phyloP scores from a whole-genome alignment of 116 monocot species.

The Papilionanthe hybrid region DNA sequence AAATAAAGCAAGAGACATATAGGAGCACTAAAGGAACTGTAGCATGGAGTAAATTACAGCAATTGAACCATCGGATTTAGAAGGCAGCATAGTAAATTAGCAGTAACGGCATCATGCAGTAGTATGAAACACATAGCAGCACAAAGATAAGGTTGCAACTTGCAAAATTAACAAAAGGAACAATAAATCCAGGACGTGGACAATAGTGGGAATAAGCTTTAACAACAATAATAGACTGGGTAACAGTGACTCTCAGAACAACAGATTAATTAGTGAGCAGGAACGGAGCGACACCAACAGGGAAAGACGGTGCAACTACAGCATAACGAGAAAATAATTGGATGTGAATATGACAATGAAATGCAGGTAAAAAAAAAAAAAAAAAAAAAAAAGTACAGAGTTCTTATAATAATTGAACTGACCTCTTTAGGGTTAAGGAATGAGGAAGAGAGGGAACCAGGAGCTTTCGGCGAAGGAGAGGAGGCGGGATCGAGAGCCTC shows the following conservation, averaged over 20 bases:
- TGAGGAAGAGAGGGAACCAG: too few relatives aligned
- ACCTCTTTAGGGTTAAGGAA: too few relatives aligned
- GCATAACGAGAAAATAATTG: background rate
- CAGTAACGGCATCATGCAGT: background rate
- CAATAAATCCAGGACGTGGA: background rate
- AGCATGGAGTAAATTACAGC: background rate
- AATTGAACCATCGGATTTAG: background rate
- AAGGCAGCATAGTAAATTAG: background rate
- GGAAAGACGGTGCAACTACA: background rate
- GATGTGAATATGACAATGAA: too few relatives aligned
- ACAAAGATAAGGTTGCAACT: background rate
- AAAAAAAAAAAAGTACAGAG: too few relatives aligned
- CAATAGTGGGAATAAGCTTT: background rate
- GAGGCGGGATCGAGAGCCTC: too few relatives aligned
- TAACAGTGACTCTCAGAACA: background rate
- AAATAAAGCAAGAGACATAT: too few relatives aligned
- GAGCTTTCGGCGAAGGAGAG: too few relatives aligned
- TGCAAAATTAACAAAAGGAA: background rate
- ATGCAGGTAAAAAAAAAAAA: too few relatives aligned
- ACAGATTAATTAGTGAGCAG: background rate
- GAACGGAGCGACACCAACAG: background rate
- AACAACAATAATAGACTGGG: background rate
- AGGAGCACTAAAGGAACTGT: too few relatives aligned
- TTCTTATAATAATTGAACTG: too few relatives aligned
- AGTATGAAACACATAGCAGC: background rate